Percentiles rank a stretch among this genome's conserved stretches.
Conservation (phyloP, 2,329 filamentous ascomycete genomes). For the Ramularia endophylla region DNA sequence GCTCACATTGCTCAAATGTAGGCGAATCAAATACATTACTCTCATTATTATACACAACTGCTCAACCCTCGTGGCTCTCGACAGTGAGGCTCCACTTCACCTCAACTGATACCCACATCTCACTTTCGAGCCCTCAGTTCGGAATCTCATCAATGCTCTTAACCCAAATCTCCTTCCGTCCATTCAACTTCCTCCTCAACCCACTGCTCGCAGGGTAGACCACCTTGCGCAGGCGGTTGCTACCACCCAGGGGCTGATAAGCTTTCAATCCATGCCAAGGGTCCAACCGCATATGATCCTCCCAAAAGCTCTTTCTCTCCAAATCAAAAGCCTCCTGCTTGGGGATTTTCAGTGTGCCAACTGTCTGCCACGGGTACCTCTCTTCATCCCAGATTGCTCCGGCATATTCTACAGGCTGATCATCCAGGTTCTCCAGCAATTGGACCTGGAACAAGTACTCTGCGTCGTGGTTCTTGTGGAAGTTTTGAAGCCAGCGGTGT, state of each 20-base stretch:
- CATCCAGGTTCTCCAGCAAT: constrained; percentile 41
- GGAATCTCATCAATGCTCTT: constrained; percentile 36
- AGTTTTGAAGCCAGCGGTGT: constrained; percentile 36
- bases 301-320: constrained; percentile 39
- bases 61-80: no score
- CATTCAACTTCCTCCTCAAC: constrained; percentile 35
- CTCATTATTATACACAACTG: no score
- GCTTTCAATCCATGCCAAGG: constrained; percentile 39
- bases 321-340: constrained; percentile 39
- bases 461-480: constrained; percentile 35
- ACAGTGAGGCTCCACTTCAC: no score
- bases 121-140: constrained; percentile 17
- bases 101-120: no score
- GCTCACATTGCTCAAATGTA: no score
- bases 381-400: constrained; percentile 42
- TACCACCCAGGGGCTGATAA: constrained; percentile 36
- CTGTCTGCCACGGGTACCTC: constrained; percentile 44
- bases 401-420: constrained; percentile 43
- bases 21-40: no score
- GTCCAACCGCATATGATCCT: constrained; percentile 40
- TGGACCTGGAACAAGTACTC: constrained; percentile 44
- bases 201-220: constrained; percentile 36
- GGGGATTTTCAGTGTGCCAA: constrained; percentile 37
- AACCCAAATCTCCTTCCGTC: constrained; percentile 32
- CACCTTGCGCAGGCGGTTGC: constrained; percentile 36